phyloP scores from a whole-genome alignment of 495 filamentous ascomycete species.

The Aspergillus heteromorphus region DNA sequence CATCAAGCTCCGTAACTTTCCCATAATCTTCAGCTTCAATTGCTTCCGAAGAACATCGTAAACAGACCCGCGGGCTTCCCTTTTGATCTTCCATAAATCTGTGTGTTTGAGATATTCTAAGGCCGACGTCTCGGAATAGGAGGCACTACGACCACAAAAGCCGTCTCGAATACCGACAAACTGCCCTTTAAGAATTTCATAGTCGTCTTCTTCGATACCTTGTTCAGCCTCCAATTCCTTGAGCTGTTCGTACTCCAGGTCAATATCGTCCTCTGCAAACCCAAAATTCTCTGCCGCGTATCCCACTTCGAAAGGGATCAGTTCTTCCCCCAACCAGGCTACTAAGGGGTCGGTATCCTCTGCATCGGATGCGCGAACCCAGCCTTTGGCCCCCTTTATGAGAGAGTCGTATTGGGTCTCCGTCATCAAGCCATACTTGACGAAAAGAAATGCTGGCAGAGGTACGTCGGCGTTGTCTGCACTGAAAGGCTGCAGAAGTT shows the following conservation, averaged over 20 bases:
- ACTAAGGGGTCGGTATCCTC: constrained; percentile 46
- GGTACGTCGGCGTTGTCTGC: constrained; percentile 16
- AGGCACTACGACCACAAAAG: constrained; percentile 31
- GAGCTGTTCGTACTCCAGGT: constrained; percentile 61
- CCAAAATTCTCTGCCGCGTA: constrained; percentile 40
- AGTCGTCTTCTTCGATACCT: constrained; percentile 45
- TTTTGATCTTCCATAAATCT: constrained; percentile 56
- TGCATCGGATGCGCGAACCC: constrained; percentile 35
- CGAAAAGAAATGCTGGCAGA: constrained; percentile 29
- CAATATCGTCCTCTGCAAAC: constrained; percentile 54
- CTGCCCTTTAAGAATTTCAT: constrained; percentile 48
- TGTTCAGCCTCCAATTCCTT: constrained; percentile 62
- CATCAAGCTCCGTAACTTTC: constrained; percentile 37
- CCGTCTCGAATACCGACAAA: constrained; percentile 42
- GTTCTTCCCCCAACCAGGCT: constrained; percentile 57
- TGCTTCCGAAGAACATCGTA: constrained; percentile 52
- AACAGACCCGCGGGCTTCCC: constrained; percentile 47
- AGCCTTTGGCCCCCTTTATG: constrained; percentile 43
- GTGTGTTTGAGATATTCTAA: constrained; percentile 19
- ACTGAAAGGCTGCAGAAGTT: constrained; percentile 45
- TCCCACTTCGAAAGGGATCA: constrained; percentile 32
- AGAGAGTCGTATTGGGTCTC: constrained; percentile 59
- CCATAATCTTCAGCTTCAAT: constrained; percentile 37
- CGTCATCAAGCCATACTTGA: constrained; percentile 53
- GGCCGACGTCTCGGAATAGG: constrained; percentile 2